Conservation (phyloP, 768 basidiomycete genomes). For the Mycena galericulata region DNA sequence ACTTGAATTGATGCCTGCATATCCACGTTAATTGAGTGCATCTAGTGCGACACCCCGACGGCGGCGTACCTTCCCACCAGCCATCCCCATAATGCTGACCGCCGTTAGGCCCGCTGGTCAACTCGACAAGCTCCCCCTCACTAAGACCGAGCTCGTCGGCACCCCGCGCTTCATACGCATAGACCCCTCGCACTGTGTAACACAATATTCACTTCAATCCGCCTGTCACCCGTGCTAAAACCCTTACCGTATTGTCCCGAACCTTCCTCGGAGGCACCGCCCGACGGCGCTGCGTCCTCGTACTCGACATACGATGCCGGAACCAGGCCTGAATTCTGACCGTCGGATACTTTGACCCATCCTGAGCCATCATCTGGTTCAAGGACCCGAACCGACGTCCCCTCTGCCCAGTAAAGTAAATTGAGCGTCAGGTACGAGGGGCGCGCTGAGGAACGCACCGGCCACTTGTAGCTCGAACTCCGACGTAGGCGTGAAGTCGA, state of each 20-base stretch:
- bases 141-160: slow-evolving; percentile 73
- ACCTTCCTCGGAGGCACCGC: slow-evolving; percentile 42
- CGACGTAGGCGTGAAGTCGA: slow-evolving; percentile 80
- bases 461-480: slow-evolving; percentile 80
- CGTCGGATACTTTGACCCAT: slow-evolving; percentile 82
- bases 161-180: slow-evolving; percentile 81
- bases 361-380: slow-evolving; percentile 90
- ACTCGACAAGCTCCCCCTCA: slow-evolving; percentile 72
- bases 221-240: slow-evolving; percentile 2
- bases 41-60: slow-evolving; percentile 25
- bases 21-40: slow-evolving; percentile 32
- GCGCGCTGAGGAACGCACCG: slow-evolving; percentile 53
- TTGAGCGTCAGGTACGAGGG: slow-evolving; percentile 25
- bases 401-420: slow-evolving; percentile 59
- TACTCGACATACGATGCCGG: slow-evolving; percentile 80
- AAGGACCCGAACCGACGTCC: slow-evolving; percentile 69
- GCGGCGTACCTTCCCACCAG: slow-evolving; percentile 87
- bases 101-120: slow-evolving; percentile 70
- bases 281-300: slow-evolving; percentile 37
- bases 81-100: slow-evolving; percentile 80
- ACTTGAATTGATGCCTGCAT: slow-evolving; percentile 65
- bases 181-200: slow-evolving; percentile 81
- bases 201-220: slow-evolving; percentile 22
- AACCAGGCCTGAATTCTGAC: slow-evolving; percentile 72
- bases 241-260: slow-evolving; percentile 65